Evolutionary conservation across 208 protist genomes (phyloP).

Genomic region (Leishmania gerbilli): DNA sequence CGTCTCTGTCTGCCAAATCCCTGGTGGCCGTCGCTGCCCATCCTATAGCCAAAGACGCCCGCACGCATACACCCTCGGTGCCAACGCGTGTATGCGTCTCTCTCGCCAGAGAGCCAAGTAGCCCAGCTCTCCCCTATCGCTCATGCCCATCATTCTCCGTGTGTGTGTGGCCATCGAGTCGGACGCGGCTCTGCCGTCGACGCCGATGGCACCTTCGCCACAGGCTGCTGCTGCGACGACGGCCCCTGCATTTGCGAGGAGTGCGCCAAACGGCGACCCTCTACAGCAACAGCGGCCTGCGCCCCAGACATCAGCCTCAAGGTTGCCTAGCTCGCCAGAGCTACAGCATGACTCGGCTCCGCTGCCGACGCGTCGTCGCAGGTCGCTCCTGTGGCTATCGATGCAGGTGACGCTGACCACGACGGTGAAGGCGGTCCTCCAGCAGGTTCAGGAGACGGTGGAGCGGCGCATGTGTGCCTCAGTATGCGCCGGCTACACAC

Average conservation of each 20-base stretch:
- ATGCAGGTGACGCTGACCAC: constrained; percentile 35
- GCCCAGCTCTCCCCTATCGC: background rate
- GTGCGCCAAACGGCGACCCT: no score
- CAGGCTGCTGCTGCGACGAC: background rate
- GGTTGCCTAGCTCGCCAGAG: background rate
- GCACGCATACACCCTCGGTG: background rate
- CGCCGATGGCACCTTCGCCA: background rate
- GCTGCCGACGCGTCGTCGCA: background rate
- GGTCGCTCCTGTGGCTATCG: constrained; percentile 46
- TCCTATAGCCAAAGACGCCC: background rate
- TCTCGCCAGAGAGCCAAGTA: background rate
- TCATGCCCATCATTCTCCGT: constrained; percentile 31
- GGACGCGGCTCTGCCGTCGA: background rate
- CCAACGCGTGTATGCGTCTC: background rate
- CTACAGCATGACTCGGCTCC: background rate
- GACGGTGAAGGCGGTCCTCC: constrained; percentile 31
- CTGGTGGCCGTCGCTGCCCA: background rate
- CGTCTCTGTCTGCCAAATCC: background rate
- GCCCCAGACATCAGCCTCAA: background rate
- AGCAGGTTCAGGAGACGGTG: constrained; percentile 33
- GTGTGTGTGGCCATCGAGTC: constrained; percentile 21
- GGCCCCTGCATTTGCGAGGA: no score
- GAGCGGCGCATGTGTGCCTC: constrained; percentile 35
- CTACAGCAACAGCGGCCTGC: background rate
- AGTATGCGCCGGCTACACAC: constrained; percentile 10